Percentiles rank a stretch among this genome's conserved stretches.
Evolutionary conservation across 164 flowering plant species (phyloP).

Genomic region (Chimonanthus salicifolius): DNA sequence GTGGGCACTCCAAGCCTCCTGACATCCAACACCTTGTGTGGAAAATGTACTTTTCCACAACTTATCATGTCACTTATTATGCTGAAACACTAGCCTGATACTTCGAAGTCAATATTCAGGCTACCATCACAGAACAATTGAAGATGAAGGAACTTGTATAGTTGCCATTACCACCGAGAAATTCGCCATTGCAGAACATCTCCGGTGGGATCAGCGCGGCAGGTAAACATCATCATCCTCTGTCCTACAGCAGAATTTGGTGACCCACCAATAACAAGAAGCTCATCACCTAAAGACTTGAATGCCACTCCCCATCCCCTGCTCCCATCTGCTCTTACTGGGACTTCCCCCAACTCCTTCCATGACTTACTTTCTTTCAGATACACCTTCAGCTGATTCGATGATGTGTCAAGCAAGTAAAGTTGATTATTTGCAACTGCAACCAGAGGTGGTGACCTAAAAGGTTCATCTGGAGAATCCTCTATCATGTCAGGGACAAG

Average conservation of each 20-base stretch:
- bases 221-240: slow-evolving; percentile 45
- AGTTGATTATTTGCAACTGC: slow-evolving; percentile 77
- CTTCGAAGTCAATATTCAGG: neutral
- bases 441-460: slow-evolving; percentile 71
- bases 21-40: neutral
- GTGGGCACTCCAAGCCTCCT: neutral
- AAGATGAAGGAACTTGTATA: slow-evolving; percentile 37
- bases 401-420: slow-evolving; percentile 55
- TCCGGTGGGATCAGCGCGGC: slow-evolving; percentile 41
- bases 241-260: slow-evolving; percentile 23
- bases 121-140: slow-evolving; percentile 74
- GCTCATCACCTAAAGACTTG: slow-evolving; percentile 64
- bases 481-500: slow-evolving; percentile 56
- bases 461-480: slow-evolving; percentile 28
- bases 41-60: neutral
- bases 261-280: slow-evolving; percentile 63
- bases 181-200: slow-evolving; percentile 42
- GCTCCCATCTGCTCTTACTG: slow-evolving; percentile 55
- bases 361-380: slow-evolving; percentile 52
- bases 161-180: slow-evolving; percentile 22
- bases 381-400: slow-evolving; percentile 60
- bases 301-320: slow-evolving; percentile 92
- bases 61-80: neutral
- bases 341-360: slow-evolving; percentile 61
- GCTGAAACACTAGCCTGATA: neutral